phyloP scores from a whole-genome alignment of 768 basidiomycete genomes.

The Exsudoporus frostii region DNA sequence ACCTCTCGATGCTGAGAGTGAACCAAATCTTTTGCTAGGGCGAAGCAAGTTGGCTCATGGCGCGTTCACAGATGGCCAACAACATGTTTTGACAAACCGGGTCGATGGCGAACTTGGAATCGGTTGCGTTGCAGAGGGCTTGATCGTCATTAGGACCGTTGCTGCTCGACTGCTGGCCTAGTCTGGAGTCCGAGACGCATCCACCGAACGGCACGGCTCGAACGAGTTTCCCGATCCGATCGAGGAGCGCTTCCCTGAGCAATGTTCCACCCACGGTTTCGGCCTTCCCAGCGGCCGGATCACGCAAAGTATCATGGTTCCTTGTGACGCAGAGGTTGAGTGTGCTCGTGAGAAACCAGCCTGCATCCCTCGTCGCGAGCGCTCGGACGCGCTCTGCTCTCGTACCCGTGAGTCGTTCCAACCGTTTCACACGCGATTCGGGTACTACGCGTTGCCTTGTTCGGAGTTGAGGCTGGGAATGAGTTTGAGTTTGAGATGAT shows the following conservation, averaged over 20 bases:
- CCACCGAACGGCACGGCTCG: background rate
- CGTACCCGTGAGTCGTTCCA: conserved; percentile 13
- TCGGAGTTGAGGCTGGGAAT: background rate
- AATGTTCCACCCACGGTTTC: background rate
- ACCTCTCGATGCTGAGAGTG: background rate
- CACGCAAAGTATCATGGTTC: background rate
- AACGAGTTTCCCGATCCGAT: conserved; percentile 24
- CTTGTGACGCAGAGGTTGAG: conserved; percentile 23
- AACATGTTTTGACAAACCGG: conserved; percentile 26
- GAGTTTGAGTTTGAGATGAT: background rate
- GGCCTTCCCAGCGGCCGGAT: background rate
- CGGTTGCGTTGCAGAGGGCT: no score
- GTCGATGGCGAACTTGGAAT: conserved; percentile 10
- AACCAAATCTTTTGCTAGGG: background rate
- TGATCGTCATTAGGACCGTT: background rate
- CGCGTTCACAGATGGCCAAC: conserved; percentile 28
- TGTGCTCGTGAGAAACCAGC: conserved; percentile 27
- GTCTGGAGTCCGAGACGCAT: background rate
- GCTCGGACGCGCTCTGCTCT: conserved; percentile 18
- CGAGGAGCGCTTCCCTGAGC: conserved; percentile 18
- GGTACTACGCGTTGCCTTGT: background rate
- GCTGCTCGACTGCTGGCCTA: background rate
- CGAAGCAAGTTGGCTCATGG: conserved; percentile 12
- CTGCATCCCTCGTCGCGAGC: conserved; percentile 26
- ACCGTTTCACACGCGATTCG: conserved; percentile 1